Evolutionary conservation across 305 asterid species (phyloP).

Genomic region (Lippia alba): DNA sequence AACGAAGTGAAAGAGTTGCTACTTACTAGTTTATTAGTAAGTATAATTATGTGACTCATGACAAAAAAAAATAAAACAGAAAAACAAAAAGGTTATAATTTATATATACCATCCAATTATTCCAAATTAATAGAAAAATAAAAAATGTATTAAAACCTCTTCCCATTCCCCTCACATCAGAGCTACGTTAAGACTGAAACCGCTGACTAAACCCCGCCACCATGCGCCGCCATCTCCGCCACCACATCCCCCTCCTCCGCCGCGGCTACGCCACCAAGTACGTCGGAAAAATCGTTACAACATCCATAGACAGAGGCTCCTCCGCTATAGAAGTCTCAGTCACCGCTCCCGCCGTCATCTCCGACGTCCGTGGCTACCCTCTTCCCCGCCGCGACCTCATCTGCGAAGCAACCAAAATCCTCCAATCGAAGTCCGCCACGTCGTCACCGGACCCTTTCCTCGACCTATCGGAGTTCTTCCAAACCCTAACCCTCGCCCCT

Average conservation of each 20-base stretch:
- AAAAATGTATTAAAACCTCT: too few relatives aligned
- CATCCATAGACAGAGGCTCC: slow-evolving; percentile 64
- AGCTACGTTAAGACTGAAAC: neutral
- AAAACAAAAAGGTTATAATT: too few relatives aligned
- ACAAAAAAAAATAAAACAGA: too few relatives aligned
- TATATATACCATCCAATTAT: too few relatives aligned
- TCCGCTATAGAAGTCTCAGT: slow-evolving; percentile 79
- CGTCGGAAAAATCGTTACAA: slow-evolving; percentile 69
- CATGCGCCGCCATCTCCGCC: slow-evolving; percentile 45
- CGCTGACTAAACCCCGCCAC: slow-evolving; percentile 5
- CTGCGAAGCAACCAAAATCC: slow-evolving; percentile 65
- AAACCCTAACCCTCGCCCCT: slow-evolving; percentile 50
- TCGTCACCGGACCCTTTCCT: slow-evolving; percentile 64
- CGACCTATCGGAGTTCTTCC: slow-evolving; percentile 65
- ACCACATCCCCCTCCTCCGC: slow-evolving; percentile 37
- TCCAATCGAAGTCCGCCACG: slow-evolving; percentile 60
- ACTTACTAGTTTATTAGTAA: too few relatives aligned
- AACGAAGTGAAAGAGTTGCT: too few relatives aligned
- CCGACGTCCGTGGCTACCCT: slow-evolving; percentile 83
- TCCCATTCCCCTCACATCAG: too few relatives aligned
- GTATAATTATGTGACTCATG: too few relatives aligned
- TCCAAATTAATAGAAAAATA: too few relatives aligned
- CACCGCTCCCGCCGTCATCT: slow-evolving; percentile 49
- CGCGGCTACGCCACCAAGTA: slow-evolving; percentile 83
- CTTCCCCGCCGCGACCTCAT: slow-evolving; percentile 93